Evolutionary conservation across 78 protist species (phyloP), one percentile per base, ranked within the genome.

Genomic region (Speleostelium caveatum): DNA sequence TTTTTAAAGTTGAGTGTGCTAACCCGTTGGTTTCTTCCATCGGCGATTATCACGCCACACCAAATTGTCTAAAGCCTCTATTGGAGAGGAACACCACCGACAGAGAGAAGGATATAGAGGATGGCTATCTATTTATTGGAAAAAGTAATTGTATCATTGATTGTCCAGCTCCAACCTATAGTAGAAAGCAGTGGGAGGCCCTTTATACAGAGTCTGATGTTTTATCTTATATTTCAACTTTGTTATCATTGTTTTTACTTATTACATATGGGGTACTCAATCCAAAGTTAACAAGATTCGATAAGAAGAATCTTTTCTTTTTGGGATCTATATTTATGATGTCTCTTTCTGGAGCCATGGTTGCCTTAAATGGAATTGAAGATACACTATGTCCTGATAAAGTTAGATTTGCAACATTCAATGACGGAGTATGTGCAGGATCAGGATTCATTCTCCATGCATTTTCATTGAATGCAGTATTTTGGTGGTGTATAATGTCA

Each of bases 401-500:
- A 6, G 88, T 75, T 10, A 30, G 88, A 22, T 41, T 53, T 36
- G 74, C 65, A 8, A 65, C 76, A 0, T 10, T n/a, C 28, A 22
- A 42, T 0, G 88, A 79, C 39, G 53, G 58, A 22, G 26, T 67
- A 30, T 79, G 88, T 24, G 61, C 33, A 0, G 76, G 8, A 59
- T 1, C 17, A 24, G 22, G 49, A 36, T 66, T 66, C 5, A 17
- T 78, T 1, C 66, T 66, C 6, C 72, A 78, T 53, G 63, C 39
- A 8, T 30, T 51, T 36, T 51, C 75, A 6, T 26, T 78, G 3
- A 38, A 49, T 22, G 66, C 73, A n/a, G 55, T 78, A 2, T 39
- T 63, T 22, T 78, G 87, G 87, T 78, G 73, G 73, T 35, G 36
- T 36, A 33, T 78, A 19, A 53, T 78, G 63, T 41, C 72, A 1